phyloP scores from a whole-genome alignment of 345 rosid species.

The Bretschneidera sinensis region DNA sequence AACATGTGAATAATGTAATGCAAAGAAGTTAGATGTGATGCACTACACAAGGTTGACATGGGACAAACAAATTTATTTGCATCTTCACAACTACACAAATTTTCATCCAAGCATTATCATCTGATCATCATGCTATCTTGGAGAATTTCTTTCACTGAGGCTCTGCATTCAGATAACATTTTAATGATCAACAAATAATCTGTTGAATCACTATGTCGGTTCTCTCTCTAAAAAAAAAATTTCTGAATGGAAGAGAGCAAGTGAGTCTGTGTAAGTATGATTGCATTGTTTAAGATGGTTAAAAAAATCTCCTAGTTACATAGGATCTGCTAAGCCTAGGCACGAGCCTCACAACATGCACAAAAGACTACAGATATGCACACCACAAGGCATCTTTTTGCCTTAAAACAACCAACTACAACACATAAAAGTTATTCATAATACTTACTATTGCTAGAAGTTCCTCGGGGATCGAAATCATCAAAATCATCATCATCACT shows the following conservation, averaged over 20 bases:
- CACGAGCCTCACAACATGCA: neutral
- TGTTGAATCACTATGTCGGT: too few relatives aligned
- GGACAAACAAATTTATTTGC: too few relatives aligned
- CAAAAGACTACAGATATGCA: neutral
- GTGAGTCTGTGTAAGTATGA: too few relatives aligned
- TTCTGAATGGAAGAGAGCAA: too few relatives aligned
- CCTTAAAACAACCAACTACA: too few relatives aligned
- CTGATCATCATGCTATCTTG: neutral
- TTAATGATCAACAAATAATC: constrained; percentile 4
- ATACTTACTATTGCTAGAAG: constrained; percentile 64
- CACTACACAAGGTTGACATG: too few relatives aligned
- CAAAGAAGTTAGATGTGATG: too few relatives aligned
- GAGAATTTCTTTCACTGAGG: neutral
- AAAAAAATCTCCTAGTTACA: too few relatives aligned
- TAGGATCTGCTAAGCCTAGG: neutral
- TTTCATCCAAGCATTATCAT: neutral
- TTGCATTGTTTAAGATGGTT: too few relatives aligned
- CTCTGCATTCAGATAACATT: constrained; percentile 1
- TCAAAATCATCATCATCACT: constrained; percentile 58
- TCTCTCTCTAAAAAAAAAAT: too few relatives aligned
- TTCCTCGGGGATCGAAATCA: constrained; percentile 97
- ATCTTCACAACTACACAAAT: too few relatives aligned
- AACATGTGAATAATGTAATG: too few relatives aligned
- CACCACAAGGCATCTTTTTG: neutral
- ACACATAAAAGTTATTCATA: neutral